These are phyloP conservation scores for Penicillium hordei DNA, from an alignment of 2,329 filamentous ascomycete species.

Conservation along the genomic window DNA sequence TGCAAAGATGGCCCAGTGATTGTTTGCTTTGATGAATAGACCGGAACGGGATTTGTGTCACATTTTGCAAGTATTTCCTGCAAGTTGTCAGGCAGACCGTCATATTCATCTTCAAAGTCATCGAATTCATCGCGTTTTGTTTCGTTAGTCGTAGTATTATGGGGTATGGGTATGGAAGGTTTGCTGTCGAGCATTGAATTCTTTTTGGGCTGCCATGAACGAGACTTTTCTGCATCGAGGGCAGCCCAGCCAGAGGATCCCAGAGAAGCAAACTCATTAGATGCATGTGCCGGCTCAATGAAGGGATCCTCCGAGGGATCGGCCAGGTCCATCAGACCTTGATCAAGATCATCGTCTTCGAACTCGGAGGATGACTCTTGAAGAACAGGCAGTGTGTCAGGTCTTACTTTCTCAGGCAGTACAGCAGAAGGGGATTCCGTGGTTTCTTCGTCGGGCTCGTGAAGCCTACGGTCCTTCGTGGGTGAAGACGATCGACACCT, in stretches of 20 bases:
- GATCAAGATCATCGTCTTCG: constrained; percentile 49
- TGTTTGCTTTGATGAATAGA: constrained; percentile 13
- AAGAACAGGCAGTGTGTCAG: constrained; percentile 9
- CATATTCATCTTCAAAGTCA: constrained; percentile 69
- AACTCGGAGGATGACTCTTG: constrained; percentile 46
- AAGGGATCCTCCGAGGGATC: constrained; percentile 37
- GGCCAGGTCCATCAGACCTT: constrained; percentile 45
- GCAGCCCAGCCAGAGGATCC: constrained; percentile 21
- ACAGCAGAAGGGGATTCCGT: constrained; percentile 2
- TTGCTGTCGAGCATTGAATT: constrained; percentile 2
- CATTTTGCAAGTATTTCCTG: constrained; percentile 59
- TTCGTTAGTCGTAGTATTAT: constrained; percentile 17
- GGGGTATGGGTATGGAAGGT: constrained; percentile 6
- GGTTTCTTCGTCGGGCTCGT: neutral
- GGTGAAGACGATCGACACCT: constrained; percentile 37
- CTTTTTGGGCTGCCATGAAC: constrained; percentile 2
- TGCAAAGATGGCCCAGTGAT: constrained; percentile 17
- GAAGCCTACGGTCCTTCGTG: constrained; percentile 21
- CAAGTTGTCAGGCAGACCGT: constrained; percentile 59
- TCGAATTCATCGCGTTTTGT: constrained; percentile 43
- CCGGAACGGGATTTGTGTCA: constrained; percentile 42
- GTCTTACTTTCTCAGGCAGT: neutral
- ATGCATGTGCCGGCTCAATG: constrained; percentile 14
- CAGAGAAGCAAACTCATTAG: constrained; percentile 17
- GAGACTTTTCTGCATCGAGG: constrained; percentile 13